A percentile compares a stretch with the other conserved stretches of the same genome.
Conservation (phyloP, 2,329 filamentous ascomycete genomes). For the Macrophomina pseudophaseolina region DNA sequence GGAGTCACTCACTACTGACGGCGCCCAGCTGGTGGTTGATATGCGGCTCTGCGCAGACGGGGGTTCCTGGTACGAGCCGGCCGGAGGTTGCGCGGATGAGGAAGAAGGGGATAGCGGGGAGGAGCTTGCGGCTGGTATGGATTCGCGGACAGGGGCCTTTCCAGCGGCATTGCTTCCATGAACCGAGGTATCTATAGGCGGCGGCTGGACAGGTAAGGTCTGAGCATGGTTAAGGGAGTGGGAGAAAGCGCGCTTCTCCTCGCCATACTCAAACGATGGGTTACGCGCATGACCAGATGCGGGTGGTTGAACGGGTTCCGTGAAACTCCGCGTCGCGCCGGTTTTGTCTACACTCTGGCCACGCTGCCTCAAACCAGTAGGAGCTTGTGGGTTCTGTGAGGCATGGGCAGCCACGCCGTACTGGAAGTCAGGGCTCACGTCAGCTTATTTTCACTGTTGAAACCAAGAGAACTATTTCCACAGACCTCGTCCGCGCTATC, state of each 20-base stretch:
- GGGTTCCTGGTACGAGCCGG: not conserved
- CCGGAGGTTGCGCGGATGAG: slow-evolving; percentile 20
- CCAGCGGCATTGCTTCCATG: not conserved
- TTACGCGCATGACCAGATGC: slow-evolving; percentile 37
- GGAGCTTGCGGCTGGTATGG: slow-evolving; percentile 1
- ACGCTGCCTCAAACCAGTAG: slow-evolving; percentile 51
- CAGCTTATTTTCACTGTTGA: too few relatives aligned
- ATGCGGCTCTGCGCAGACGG: slow-evolving; percentile 31
- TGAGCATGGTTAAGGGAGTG: slow-evolving; percentile 32
- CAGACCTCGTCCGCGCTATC: slow-evolving; percentile 34
- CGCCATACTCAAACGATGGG: slow-evolving; percentile 61
- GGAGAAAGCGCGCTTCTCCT: slow-evolving; percentile 59
- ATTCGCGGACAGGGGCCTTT: not conserved
- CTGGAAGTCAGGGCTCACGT: slow-evolving; percentile 31
- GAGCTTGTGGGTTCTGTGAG: slow-evolving; percentile 47
- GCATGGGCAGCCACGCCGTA: slow-evolving; percentile 57
- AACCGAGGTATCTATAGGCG: slow-evolving; percentile 13
- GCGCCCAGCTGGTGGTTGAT: slow-evolving; percentile 37
- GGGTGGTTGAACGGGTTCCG: slow-evolving; percentile 43
- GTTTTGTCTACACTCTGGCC: slow-evolving; percentile 36
- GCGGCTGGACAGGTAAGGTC: slow-evolving; percentile 4
- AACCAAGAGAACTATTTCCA: too few relatives aligned
- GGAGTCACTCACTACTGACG: slow-evolving; percentile 39
- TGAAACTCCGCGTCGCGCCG: slow-evolving; percentile 44
- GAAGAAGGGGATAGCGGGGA: slow-evolving; percentile 29